These are phyloP conservation scores for Adenanthera pavonina DNA, from an alignment of 306 rosid genomes.

Conservation along the genomic window DNA sequence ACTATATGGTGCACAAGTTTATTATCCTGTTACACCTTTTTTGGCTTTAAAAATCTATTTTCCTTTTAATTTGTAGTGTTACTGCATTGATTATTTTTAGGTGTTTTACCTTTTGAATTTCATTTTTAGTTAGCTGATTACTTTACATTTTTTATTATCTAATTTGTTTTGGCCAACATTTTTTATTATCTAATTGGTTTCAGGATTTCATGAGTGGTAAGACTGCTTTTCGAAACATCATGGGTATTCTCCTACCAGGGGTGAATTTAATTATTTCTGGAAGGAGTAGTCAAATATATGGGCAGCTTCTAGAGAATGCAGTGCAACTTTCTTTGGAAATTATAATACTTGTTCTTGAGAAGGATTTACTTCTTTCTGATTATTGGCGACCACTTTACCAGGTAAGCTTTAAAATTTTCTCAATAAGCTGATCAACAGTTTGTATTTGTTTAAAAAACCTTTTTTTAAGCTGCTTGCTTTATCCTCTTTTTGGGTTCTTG, in stretches of 20 bases:
- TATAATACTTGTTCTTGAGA: constrained; percentile 52
- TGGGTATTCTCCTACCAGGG: constrained; percentile 89
- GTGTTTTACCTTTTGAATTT: no score
- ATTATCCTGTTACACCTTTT: constrained; percentile 27
- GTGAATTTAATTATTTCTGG: constrained; percentile 74
- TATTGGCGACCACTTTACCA: constrained; percentile 64
- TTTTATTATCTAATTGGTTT: constrained; percentile 31
- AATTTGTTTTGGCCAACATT: no score
- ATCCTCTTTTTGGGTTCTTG: not conserved
- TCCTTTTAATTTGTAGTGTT: constrained; percentile 7
- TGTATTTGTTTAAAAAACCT: not conserved
- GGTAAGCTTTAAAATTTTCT: constrained; percentile 53
- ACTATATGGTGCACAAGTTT: not conserved
- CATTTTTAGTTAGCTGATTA: constrained; percentile 23
- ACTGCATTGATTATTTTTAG: not conserved
- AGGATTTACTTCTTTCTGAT: constrained; percentile 84
- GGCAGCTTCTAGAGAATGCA: no score
- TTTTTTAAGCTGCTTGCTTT: constrained; percentile 24
- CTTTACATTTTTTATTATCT: no score
- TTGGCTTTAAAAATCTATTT: constrained; percentile 3
- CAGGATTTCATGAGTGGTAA: constrained; percentile 99
- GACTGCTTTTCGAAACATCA: constrained; percentile 84
- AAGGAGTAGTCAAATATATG: constrained; percentile 71
- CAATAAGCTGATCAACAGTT: not conserved
- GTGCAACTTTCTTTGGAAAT: no score